A percentile compares a stretch with the other conserved stretches of the same genome.
phyloP scores from a whole-genome alignment of 2,329 filamentous ascomycete genomes.

The Fusarium sp. region DNA sequence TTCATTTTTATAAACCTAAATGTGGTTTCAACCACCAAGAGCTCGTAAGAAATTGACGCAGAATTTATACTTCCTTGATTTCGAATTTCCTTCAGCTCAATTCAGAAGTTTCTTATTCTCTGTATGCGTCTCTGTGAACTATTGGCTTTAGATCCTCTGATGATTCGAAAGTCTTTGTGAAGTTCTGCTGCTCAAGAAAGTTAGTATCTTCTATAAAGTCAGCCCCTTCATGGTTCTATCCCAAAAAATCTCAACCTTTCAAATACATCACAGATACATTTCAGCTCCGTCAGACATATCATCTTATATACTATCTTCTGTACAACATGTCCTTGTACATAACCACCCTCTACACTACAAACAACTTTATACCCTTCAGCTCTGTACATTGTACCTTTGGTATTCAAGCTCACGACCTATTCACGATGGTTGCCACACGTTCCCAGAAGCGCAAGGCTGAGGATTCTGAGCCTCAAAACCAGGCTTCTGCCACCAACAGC shows the following conservation, averaged over 20 bases:
- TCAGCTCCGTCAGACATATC: neutral
- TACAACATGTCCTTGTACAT: neutral
- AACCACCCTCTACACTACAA: neutral
- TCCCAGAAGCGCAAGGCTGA: neutral
- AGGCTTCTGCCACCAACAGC: fast-evolving
- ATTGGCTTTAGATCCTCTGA: neutral
- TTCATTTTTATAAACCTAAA: neutral
- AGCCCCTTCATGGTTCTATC: no score
- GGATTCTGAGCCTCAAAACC: neutral
- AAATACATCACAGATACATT: neutral
- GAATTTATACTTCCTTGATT: neutral
- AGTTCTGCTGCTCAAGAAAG: no score
- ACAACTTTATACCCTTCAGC: neutral
- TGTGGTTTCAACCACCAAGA: neutral
- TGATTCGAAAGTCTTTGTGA: neutral
- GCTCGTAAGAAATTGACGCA: neutral
- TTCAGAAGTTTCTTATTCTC: neutral
- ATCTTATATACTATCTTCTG: neutral
- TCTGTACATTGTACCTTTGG: neutral
- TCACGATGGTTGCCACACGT: neutral
- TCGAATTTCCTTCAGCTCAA: no score
- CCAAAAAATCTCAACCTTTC: no score
- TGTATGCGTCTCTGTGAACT: neutral
- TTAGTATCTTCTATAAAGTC: neutral
- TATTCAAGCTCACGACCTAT: neutral